A percentile compares a stretch with the other conserved stretches of the same genome.
phyloP scores from a whole-genome alignment of 1,284 basidiomycete species.

The Cryptococcus sp. region DNA sequence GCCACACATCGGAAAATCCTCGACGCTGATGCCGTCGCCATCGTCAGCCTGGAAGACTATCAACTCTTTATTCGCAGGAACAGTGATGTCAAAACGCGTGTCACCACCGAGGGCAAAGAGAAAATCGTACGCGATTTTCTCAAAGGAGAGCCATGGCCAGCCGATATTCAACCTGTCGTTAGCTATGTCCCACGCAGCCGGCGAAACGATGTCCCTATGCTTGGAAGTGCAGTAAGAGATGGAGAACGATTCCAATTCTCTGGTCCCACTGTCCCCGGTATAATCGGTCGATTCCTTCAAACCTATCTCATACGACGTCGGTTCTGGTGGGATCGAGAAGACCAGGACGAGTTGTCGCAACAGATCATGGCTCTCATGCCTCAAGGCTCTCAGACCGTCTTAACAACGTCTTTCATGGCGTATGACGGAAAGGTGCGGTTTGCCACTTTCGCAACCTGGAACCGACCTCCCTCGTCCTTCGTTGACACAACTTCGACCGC shows the following conservation, averaged over 20 bases:
- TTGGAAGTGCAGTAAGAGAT: constrained; percentile 23
- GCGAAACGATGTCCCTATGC: constrained; percentile 13
- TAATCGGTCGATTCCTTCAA: constrained; percentile 28
- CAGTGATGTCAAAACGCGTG: constrained; percentile 9
- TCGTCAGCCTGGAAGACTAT: constrained; percentile 40
- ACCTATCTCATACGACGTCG: constrained; percentile 30
- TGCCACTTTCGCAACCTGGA: constrained; percentile 43
- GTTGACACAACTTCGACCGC: constrained; percentile 36
- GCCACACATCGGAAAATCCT: constrained; percentile 35
- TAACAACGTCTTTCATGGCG: constrained; percentile 34
- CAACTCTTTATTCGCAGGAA: constrained; percentile 37
- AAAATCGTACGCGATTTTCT: constrained; percentile 34
- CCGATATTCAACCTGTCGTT: constrained; percentile 36
- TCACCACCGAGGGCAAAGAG: constrained; percentile 23
- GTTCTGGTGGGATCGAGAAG: constrained; percentile 45
- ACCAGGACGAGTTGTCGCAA: constrained; percentile 28
- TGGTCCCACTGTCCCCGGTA: constrained; percentile 11
- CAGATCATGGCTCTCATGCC: constrained; percentile 41
- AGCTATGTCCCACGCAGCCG: constrained; percentile 22
- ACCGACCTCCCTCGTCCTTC: constrained; percentile 33
- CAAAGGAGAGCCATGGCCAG: constrained; percentile 39
- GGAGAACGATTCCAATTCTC: constrained; percentile 26
- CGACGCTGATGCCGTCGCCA: constrained; percentile 38
- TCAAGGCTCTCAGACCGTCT: constrained; percentile 26
- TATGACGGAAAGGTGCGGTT: constrained; percentile 37